phyloP scores from a whole-genome alignment of 768 basidiomycete species.

The Kwoniella newhampshirensis region DNA sequence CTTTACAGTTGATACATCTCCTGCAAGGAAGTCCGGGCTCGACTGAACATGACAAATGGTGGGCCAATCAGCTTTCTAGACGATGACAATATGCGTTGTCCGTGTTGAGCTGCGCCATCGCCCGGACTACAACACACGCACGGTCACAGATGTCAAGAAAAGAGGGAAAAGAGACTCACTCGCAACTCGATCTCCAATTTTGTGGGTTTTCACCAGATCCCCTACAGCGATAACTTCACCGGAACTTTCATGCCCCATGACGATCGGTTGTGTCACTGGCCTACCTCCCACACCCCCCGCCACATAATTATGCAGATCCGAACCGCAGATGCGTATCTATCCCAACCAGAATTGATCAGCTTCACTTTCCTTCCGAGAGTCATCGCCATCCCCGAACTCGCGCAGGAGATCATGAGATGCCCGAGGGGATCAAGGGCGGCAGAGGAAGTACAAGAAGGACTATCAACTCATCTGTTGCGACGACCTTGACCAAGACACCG shows the following conservation, averaged over 20 bases:
- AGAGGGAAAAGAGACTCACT: constrained; percentile 20
- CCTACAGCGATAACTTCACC: constrained; percentile 49
- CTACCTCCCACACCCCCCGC: constrained; percentile 44
- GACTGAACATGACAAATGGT: constrained; percentile 18
- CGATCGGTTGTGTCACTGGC: constrained; percentile 40
- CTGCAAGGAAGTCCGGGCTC: constrained; percentile 49
- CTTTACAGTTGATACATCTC: constrained; percentile 45
- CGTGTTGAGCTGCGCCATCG: no score
- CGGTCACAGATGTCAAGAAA: no score
- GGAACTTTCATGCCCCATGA: constrained; percentile 46
- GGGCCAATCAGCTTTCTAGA: not conserved
- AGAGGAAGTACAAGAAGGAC: constrained; percentile 7
- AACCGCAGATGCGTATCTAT: constrained; percentile 41
- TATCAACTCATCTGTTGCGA: constrained; percentile 37
- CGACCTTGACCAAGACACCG: constrained; percentile 46
- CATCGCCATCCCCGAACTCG: no score
- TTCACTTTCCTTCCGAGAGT: no score
- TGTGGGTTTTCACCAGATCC: constrained; percentile 40
- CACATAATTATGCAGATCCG: constrained; percentile 43
- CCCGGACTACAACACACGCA: no score
- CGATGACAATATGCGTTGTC: no score
- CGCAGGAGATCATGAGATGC: not conserved
- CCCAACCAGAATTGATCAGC: not conserved
- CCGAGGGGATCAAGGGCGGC: not conserved
- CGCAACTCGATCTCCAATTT: constrained; percentile 45